phyloP scores from a whole-genome alignment of 2,329 filamentous ascomycete genomes.

The Lachnellula arida region DNA sequence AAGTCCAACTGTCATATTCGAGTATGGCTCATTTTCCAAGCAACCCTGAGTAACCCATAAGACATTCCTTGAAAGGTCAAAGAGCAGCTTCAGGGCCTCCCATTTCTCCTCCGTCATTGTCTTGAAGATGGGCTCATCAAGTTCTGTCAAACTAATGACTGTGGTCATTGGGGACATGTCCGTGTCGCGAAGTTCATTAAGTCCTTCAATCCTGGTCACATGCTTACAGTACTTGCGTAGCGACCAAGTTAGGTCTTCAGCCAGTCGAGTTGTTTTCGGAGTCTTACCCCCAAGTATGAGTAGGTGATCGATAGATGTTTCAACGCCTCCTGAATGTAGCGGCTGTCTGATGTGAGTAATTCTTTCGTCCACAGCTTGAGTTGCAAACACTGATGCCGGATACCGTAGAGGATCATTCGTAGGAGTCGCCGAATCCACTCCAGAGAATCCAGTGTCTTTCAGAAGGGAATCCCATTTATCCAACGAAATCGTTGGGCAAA shows the following conservation, averaged over 20 bases:
- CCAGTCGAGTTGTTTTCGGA: conserved; percentile 9
- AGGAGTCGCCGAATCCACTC: conserved; percentile 24
- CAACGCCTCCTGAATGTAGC: conserved; percentile 5
- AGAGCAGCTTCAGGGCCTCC: conserved; percentile 6
- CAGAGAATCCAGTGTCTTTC: conserved; percentile 27
- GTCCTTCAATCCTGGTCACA: conserved; percentile 4
- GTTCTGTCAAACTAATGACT: conserved; percentile 22
- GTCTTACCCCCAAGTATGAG: conserved; percentile 22
- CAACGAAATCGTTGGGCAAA: conserved; percentile 6
- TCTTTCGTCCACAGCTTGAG: conserved; percentile 33
- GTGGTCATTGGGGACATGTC: neutral
- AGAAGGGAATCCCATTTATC: conserved; percentile 23
- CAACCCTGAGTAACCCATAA: conserved; percentile 15
- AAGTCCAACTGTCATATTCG: conserved; percentile 13
- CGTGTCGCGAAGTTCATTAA: neutral
- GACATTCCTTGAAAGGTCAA: conserved; percentile 1
- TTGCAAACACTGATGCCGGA: conserved; percentile 26
- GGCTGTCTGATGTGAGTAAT: conserved; percentile 29
- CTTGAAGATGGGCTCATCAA: conserved; percentile 29
- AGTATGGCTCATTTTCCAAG: conserved; percentile 8
- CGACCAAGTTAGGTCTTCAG: conserved; percentile 2
- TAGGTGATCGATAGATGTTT: neutral
- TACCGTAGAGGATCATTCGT: neutral
- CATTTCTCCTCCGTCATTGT: conserved; percentile 12
- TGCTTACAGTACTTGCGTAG: neutral